Conservation (phyloP, 768 basidiomycete genomes). For the Boletus coccyginus region DNA sequence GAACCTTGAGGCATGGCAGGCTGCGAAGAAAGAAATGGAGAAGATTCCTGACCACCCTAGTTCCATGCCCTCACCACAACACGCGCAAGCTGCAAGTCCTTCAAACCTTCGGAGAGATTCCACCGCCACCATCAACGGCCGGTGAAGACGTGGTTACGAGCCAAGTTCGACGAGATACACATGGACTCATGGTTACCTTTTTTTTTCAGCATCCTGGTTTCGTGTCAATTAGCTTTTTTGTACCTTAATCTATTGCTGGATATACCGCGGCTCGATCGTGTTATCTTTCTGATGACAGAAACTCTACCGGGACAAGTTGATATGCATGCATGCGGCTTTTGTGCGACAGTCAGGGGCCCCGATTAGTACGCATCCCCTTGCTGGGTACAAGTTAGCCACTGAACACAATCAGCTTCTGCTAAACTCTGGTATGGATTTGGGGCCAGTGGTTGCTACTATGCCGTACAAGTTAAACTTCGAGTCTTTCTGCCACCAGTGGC, state of each 20-base stretch:
- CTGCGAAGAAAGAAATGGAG: constrained; percentile 87
- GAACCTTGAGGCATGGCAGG: constrained; percentile 98
- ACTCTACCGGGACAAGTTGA: background rate
- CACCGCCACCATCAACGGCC: constrained; percentile 67
- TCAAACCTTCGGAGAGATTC: constrained; percentile 59
- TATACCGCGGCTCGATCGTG: constrained; percentile 17
- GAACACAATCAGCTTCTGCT: constrained; percentile 13
- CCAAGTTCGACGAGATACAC: constrained; percentile 5
- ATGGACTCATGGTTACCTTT: constrained; percentile 11
- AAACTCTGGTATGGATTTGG: background rate
- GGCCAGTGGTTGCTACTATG: background rate
- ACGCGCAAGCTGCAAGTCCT: constrained; percentile 35
- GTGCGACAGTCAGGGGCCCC: background rate
- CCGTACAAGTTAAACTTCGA: background rate
- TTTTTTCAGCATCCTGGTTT: constrained; percentile 5
- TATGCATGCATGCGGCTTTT: constrained; percentile 9
- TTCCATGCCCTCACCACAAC: constrained; percentile 43
- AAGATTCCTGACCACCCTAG: constrained; percentile 93
- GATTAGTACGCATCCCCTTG: background rate
- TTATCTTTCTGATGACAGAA: constrained; percentile 8
- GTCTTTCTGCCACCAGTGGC: too few relatives aligned
- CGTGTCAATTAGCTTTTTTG: constrained; percentile 11
- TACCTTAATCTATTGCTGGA: constrained; percentile 22
- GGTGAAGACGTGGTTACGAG: constrained; percentile 30
- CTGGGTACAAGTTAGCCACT: background rate